A percentile compares a stretch with the other conserved stretches of the same genome.
Evolutionary conservation across 164 flowering plant species (phyloP).

Genomic region (Macadamia integrifolia): DNA sequence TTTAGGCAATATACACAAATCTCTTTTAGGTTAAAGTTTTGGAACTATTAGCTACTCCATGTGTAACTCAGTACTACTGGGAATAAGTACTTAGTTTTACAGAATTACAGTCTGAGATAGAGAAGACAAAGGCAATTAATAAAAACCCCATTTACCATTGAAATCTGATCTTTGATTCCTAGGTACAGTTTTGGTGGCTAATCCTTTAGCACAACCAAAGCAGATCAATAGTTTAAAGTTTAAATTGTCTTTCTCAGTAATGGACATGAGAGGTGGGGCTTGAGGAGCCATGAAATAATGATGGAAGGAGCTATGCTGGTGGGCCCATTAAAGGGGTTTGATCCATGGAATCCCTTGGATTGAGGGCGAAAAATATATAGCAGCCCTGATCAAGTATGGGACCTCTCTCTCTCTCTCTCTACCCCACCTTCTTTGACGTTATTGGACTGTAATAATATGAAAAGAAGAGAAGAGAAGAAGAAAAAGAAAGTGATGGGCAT

Average conservation of each 20-base stretch:
- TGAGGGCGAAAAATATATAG: conserved; percentile 23
- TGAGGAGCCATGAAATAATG: conserved; percentile 44
- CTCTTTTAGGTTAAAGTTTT: too few species aligned
- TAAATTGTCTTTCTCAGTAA: conserved; percentile 15
- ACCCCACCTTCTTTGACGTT: conserved; percentile 21
- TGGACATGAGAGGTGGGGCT: conserved; percentile 34
- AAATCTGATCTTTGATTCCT: too few species aligned
- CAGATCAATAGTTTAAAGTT: too few species aligned
- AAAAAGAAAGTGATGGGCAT: conserved; percentile 62
- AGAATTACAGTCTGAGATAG: too few species aligned
- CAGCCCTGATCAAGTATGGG: conserved; percentile 35
- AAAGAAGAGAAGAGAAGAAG: conserved; percentile 38
- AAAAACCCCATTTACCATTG: too few species aligned
- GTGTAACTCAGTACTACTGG: too few species aligned
- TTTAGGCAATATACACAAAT: too few species aligned
- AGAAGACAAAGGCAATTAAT: too few species aligned
- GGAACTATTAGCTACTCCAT: too few species aligned
- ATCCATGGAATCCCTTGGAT: conserved; percentile 46
- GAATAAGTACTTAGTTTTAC: too few species aligned
- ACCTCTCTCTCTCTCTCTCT: conserved; percentile 5
- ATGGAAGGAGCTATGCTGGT: conserved; percentile 24
- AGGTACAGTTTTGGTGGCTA: too few species aligned
- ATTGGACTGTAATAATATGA: conserved; percentile 42
- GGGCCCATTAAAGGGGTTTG: conserved; percentile 15
- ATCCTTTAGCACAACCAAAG: too few species aligned